Base-by-base conservation (phyloP, 768 basidiomycete genomes). In the Hygrophorus russula region DNA sequence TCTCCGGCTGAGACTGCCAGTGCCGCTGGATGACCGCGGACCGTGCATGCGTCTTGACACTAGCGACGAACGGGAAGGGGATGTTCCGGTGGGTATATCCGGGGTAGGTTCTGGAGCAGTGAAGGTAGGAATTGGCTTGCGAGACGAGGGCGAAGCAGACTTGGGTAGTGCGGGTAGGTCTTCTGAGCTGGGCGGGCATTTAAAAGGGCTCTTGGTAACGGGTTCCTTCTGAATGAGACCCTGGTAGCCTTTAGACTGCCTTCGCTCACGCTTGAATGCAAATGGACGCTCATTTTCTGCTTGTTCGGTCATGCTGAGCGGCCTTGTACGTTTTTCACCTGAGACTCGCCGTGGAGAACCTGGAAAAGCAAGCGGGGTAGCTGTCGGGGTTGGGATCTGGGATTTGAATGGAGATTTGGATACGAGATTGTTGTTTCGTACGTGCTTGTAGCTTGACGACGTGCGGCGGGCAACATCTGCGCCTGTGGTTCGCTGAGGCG, bases 341-440 rank as follows among this genome's bases (percentile, higher is more conserved):
- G 83, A 86, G 20, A 81, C 79, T 3, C 73, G 71, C 31, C 72
- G 60, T 19, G 62, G 68, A 39, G 50, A 64, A 43, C 47, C 53
- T 42, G 63, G 69, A 51, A 64, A 63, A 1, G 63, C 51, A 24
- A 63, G 50, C 14, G 56, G 50, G 14, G 67, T 59, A n/a, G 70
- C 61, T 2, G 71, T 59, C 27, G 74, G 67, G n/a, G 69, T 66
- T 38, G 76, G 69, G 18, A 75, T 67, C 47, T 78, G 75, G 2
- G 74, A 75, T 53, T 82, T 84, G 67, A 91, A 91, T 8, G 87
- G 87, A 9, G 88, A 91, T 51, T 88, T 88, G 20, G 82, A 79
- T 13, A 91, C 88, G 44, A 89, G 78, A 56, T 82, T 79, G 57
- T 79, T 85, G 52, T 67, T 80, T 53, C 71, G 73, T 50, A 89